A percentile compares a stretch with the other conserved stretches of the same genome.
Evolutionary conservation across 106 monocot species (phyloP).

Genomic region (Phalaenopsis aphrodite): DNA sequence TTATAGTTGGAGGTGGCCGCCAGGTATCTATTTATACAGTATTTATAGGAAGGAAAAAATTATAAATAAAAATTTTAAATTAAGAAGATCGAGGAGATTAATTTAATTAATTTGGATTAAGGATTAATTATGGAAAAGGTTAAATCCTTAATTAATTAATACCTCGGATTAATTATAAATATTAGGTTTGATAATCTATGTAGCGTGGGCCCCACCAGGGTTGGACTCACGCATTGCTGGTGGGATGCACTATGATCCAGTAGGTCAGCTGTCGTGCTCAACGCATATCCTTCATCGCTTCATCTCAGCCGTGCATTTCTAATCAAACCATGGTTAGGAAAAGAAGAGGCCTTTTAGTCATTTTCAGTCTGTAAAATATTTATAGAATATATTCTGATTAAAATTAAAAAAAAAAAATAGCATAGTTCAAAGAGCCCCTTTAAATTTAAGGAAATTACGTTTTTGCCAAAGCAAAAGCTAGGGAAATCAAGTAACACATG

Average conservation of each 20-base stretch:
- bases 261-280: slow-evolving; percentile 7
- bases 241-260: slow-evolving; percentile 2
- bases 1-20: neutral
- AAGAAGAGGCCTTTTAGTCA: too few relatives aligned
- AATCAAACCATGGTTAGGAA: neutral
- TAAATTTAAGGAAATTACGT: too few relatives aligned
- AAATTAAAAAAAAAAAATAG: too few relatives aligned
- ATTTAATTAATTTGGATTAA: neutral
- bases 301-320: neutral
- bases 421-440: too few relatives aligned
- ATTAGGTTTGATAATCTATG: slow-evolving; percentile 1
- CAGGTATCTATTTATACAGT: neutral
- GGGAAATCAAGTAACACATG: too few relatives aligned
- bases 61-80: neutral
- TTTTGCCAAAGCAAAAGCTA: too few relatives aligned
- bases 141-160: neutral
- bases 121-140: neutral
- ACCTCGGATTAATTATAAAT: neutral
- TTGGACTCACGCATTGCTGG: neutral
- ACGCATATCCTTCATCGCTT: neutral
- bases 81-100: too few relatives aligned
- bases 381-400: too few relatives aligned
- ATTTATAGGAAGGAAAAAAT: neutral
- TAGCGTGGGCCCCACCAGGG: neutral
- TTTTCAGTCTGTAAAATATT: too few relatives aligned